Conservation (phyloP, 2,329 filamentous ascomycete genomes). For the Colletotrichum shisoi region DNA sequence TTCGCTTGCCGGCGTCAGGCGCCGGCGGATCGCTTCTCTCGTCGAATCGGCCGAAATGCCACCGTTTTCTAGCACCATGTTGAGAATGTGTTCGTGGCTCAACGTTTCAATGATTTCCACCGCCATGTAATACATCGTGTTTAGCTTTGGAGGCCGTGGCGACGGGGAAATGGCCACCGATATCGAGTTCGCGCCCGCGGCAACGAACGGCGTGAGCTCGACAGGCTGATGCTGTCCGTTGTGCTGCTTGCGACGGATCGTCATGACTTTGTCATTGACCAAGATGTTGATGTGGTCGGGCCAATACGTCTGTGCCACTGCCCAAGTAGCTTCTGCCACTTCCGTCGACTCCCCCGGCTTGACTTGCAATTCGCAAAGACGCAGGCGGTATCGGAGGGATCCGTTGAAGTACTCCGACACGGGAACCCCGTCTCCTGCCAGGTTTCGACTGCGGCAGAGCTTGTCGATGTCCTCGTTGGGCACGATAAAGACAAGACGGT, state of each 20-base stretch:
- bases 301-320: slow-evolving; percentile 71
- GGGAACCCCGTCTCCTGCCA: slow-evolving; percentile 47
- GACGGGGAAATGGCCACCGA: slow-evolving; percentile 56
- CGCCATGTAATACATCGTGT: slow-evolving; percentile 66
- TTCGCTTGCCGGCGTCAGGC: slow-evolving; percentile 48
- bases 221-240: slow-evolving; percentile 78
- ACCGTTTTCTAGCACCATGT: slow-evolving; percentile 49
- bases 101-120: slow-evolving; percentile 73
- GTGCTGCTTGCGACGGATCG: slow-evolving; percentile 71
- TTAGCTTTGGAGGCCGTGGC: slow-evolving; percentile 36
- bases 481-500: slow-evolving; percentile 59
- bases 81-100: slow-evolving; percentile 55
- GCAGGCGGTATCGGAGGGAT: slow-evolving; percentile 71
- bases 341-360: slow-evolving; percentile 34
- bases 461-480: slow-evolving; percentile 47
- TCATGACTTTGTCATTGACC: slow-evolving; percentile 68
- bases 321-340: slow-evolving; percentile 65
- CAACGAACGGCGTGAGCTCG: slow-evolving; percentile 72
- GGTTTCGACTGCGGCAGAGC: slow-evolving; percentile 48
- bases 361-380: slow-evolving; percentile 60
- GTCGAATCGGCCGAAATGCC: slow-evolving; percentile 59
- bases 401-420: slow-evolving; percentile 57
- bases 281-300: slow-evolving; percentile 73
- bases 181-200: slow-evolving; percentile 68
- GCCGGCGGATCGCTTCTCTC: slow-evolving; percentile 63